phyloP scores from a whole-genome alignment of 2,329 filamentous ascomycete genomes.

The Scopulariopsis brevicaulis region DNA sequence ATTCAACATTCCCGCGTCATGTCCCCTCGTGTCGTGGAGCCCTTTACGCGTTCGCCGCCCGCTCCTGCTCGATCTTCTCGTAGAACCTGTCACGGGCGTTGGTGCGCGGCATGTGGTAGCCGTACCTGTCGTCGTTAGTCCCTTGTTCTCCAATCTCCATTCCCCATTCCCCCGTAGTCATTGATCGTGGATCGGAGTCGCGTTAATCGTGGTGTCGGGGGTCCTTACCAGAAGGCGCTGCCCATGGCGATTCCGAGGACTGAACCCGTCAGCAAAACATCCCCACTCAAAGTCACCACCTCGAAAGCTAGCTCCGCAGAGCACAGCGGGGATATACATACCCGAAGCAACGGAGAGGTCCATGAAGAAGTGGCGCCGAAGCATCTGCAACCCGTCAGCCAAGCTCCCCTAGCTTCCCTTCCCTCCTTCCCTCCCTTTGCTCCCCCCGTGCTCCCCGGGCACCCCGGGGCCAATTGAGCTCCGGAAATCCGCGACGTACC shows the following conservation, averaged over 20 bases:
- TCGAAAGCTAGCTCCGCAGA: slow-evolving; percentile 18
- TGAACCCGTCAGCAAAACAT: slow-evolving; percentile 12
- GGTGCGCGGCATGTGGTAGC: slow-evolving; percentile 50
- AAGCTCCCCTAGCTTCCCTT: not conserved
- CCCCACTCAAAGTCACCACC: no score
- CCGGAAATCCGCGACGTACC: slow-evolving; percentile 29
- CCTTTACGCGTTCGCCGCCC: slow-evolving; percentile 25
- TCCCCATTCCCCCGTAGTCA: not conserved
- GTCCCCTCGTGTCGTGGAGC: not conserved
- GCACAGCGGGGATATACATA: not conserved
- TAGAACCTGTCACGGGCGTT: slow-evolving; percentile 47
- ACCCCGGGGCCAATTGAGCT: slow-evolving; percentile 14
- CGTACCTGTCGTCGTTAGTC: slow-evolving; percentile 33
- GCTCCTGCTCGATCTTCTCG: slow-evolving; percentile 45
- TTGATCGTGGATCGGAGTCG: not conserved
- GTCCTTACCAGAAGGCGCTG: slow-evolving; percentile 44
- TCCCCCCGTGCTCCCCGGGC: not conserved
- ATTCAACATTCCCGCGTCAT: not conserved
- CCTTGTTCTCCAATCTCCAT: not conserved
- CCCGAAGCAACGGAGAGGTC: not conserved
- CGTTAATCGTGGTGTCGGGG: slow-evolving; percentile 6
- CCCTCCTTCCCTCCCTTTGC: not conserved
- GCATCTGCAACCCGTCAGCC: not conserved
- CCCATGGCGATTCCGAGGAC: slow-evolving; percentile 42
- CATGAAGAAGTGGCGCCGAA: not conserved